Base-by-base conservation (phyloP, 1,284 basidiomycete species). In the Rhodotorula sp. region DNA sequence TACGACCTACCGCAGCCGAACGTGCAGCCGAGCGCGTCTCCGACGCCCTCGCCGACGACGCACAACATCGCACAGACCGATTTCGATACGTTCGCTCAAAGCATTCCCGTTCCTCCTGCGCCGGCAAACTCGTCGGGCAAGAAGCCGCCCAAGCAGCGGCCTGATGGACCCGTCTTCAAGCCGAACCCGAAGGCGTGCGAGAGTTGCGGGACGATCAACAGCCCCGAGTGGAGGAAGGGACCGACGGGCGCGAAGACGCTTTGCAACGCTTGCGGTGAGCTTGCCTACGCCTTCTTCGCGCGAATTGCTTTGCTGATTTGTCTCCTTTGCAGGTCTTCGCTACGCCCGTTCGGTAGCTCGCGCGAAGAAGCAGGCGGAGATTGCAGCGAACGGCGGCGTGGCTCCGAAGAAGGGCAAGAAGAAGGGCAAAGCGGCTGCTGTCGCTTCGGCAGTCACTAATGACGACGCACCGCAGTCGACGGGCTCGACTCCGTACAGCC, bases 181-280 rank as follows among this genome's bases (percentile, higher is more conserved):
- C 84, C 85, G 47, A 89, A 91, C 9, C 83, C 91, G 16, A 81
- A 86, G 62, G 86, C 86, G 74, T 95, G 92, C 80, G 85, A 88
- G 22, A 90, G 88, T 76, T 95, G 92, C 81, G 90, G 88, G 79
- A 89, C 85, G 30, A 89, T 87, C 20, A 87, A 88, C 62, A 92
- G 90, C 76, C 94, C 94, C 0, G 94, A 97, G 80, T 97, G 94
- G 94, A 84, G 94, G 77, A 93, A 95, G 80, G 92, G 78, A 40
- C 81, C 81, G 65, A 90, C 86, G 76, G 92, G 92, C 24, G 89
- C 90, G 80, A 94, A 94, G 82, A 90, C 93, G 79, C 83, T 95
- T 57, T 95, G 92, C 80, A 95, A 95, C 81, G 92, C 92, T 11
- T 75, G 74, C 53, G 74, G 89, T 94, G 81, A 84, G 60, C 40